Evolutionary conservation across 176 grass and related monocot genomes (phyloP).

Genomic region (Tillandsia fasciculata): DNA sequence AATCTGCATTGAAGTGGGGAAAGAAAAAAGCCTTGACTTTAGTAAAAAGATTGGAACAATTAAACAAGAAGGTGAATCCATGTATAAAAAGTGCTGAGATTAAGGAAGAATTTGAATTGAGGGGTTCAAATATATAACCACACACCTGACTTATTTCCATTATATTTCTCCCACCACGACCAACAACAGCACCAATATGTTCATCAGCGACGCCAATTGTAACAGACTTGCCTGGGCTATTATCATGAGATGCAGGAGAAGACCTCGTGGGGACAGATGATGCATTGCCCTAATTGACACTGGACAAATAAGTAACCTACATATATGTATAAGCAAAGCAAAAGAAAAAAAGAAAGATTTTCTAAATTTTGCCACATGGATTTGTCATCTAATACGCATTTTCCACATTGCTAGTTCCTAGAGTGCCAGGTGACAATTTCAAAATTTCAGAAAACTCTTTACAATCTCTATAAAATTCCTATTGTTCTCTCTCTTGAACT

Average conservation of each 20-base stretch:
- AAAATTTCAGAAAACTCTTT: too few species aligned
- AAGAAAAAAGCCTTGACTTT: background rate
- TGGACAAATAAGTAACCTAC: background rate
- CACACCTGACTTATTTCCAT: conserved; percentile 75
- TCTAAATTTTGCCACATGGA: too few species aligned
- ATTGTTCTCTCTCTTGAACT: too few species aligned
- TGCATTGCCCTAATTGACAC: conserved; percentile 29
- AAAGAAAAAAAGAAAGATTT: too few species aligned
- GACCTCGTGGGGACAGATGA: conserved; percentile 32
- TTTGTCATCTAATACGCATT: too few species aligned
- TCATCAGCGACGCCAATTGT: conserved; percentile 86
- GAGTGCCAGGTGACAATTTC: too few species aligned
- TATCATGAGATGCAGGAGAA: conserved; percentile 26
- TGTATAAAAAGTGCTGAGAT: background rate
- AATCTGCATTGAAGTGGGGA: conserved; percentile 29
- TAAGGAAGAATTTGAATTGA: background rate
- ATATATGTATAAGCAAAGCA: too few species aligned
- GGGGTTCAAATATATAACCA: background rate
- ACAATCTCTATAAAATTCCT: too few species aligned
- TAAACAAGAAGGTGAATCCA: conserved; percentile 1
- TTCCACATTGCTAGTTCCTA: too few species aligned
- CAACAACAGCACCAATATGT: conserved; percentile 83
- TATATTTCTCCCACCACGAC: conserved; percentile 74
- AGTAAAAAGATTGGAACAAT: background rate
- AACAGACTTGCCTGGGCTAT: conserved; percentile 37